Evolutionary conservation across 2,329 filamentous ascomycete species (phyloP).

Genomic region (Neobulgaria alba): DNA sequence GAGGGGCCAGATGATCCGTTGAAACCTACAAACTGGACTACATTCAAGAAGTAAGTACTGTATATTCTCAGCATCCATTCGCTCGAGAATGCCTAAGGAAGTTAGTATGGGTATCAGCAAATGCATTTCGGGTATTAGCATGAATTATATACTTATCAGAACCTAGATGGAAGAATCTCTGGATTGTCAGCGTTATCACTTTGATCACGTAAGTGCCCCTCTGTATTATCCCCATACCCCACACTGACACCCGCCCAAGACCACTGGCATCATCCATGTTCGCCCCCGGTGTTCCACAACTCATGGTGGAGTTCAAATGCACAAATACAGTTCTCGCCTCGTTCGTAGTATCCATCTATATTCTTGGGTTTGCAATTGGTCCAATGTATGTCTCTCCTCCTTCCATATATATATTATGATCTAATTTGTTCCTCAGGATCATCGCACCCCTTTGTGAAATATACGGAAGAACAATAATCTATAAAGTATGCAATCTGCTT

Average conservation of each 20-base stretch:
- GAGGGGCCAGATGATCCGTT: slow-evolving; percentile 28
- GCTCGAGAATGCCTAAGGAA: too few species aligned
- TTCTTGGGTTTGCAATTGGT: slow-evolving; percentile 54
- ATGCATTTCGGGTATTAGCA: too few species aligned
- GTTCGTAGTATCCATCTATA: slow-evolving; percentile 49
- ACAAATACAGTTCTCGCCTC: slow-evolving; percentile 38
- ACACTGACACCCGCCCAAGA: slow-evolving; percentile 7
- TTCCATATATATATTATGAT: not conserved
- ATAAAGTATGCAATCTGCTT: slow-evolving; percentile 42
- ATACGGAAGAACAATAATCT: slow-evolving; percentile 42
- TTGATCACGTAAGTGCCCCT: slow-evolving; percentile 16
- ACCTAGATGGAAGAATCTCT: slow-evolving; percentile 13
- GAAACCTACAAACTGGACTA: slow-evolving; percentile 13
- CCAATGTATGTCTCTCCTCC: slow-evolving; percentile 43
- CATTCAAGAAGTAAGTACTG: slow-evolving; percentile 12
- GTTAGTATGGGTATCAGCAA: too few species aligned
- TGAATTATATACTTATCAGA: too few species aligned
- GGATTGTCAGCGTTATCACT: slow-evolving; percentile 12
- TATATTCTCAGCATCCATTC: too few species aligned
- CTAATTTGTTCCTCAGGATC: not conserved
- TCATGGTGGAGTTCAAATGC: slow-evolving; percentile 39
- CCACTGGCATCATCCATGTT: slow-evolving; percentile 41
- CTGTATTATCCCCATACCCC: not conserved
- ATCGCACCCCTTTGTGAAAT: slow-evolving; percentile 45
- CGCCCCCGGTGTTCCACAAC: slow-evolving; percentile 38